A percentile compares a stretch with the other conserved stretches of the same genome.
These are phyloP conservation scores for Pseudoscleropodium purum DNA, from an alignment of 225 moss, liverwort and hornwort genomes.

Conservation along the genomic window DNA sequence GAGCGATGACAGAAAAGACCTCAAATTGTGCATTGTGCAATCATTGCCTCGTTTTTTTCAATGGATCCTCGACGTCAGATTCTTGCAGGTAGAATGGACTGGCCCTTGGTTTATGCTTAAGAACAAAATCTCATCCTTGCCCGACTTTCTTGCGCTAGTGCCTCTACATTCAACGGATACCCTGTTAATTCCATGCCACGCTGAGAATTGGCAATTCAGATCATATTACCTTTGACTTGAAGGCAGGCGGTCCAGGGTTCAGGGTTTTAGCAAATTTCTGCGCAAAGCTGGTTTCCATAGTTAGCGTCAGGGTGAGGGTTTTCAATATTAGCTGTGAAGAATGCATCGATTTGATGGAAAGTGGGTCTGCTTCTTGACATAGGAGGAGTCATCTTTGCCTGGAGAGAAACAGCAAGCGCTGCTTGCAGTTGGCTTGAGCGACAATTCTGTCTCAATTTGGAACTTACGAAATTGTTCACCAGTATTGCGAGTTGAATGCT, in stretches of 20 bases:
- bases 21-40: conserved; percentile 28
- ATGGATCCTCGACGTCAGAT: conserved; percentile 81
- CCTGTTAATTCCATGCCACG: neutral
- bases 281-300: neutral
- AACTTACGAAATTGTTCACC: conserved; percentile 27
- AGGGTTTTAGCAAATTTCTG: conserved; percentile 6
- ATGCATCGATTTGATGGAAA: conserved; percentile 6
- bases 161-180: neutral
- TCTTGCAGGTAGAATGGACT: conserved; percentile 47
- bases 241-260: neutral
- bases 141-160: neutral
- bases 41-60: conserved; percentile 73
- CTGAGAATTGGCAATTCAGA: neutral
- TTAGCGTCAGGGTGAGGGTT: neutral
- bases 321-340: neutral
- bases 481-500: conserved; percentile 63
- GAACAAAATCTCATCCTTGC: neutral
- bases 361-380: conserved; percentile 3
- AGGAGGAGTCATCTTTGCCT: conserved; percentile 2
- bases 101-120: neutral
- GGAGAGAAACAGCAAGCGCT: conserved; percentile 25
- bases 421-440: conserved; percentile 81
- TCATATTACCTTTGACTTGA: neutral
- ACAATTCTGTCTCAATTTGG: conserved; percentile 75
- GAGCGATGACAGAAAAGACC: neutral